These are phyloP conservation scores for Piper longum DNA, from an alignment of 164 flowering plant species.

Conservation along the genomic window DNA sequence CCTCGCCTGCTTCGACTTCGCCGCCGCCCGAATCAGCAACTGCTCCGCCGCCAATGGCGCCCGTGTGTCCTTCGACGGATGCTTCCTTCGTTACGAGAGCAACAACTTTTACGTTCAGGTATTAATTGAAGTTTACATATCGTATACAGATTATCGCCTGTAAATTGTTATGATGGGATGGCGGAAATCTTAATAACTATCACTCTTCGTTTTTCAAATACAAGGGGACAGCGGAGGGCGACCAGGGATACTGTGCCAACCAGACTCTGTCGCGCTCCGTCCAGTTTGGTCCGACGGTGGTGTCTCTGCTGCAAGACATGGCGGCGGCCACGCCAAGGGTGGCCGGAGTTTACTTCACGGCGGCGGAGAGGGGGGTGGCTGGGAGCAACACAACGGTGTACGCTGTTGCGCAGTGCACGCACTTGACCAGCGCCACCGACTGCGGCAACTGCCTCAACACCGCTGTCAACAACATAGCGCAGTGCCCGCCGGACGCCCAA, in stretches of 20 bases:
- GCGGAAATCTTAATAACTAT: no score
- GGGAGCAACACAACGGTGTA: slow-evolving; percentile 11
- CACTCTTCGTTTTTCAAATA: no score
- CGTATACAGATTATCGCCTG: no score
- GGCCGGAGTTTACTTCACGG: slow-evolving; percentile 26
- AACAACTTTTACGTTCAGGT: slow-evolving; percentile 25
- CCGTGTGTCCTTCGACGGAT: slow-evolving; percentile 39
- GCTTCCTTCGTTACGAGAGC: slow-evolving; percentile 49
- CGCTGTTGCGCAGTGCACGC: slow-evolving; percentile 45
- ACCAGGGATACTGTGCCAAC: slow-evolving; percentile 22
- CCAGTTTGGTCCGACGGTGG: slow-evolving; percentile 7
- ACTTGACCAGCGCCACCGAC: slow-evolving; percentile 18
- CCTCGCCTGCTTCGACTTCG: slow-evolving; percentile 17
- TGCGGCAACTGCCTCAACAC: slow-evolving; percentile 37
- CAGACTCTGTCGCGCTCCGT: slow-evolving; percentile 11
- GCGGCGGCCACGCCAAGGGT: slow-evolving; percentile 28
- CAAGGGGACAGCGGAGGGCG: slow-evolving; percentile 16
- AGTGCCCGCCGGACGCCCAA: slow-evolving; percentile 26
- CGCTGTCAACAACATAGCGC: slow-evolving; percentile 20
- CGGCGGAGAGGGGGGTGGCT: slow-evolving; percentile 9
- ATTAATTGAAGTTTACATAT: slow-evolving; percentile 7
- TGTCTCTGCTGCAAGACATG: slow-evolving; percentile 1
- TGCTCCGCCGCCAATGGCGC: slow-evolving; percentile 40
- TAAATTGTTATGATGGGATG: no score
- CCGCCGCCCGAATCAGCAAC: slow-evolving; percentile 22